A percentile compares a stretch with the other conserved stretches of the same genome.
phyloP scores from a whole-genome alignment of 805 yeast species.

The Naumovozyma castellii region DNA sequence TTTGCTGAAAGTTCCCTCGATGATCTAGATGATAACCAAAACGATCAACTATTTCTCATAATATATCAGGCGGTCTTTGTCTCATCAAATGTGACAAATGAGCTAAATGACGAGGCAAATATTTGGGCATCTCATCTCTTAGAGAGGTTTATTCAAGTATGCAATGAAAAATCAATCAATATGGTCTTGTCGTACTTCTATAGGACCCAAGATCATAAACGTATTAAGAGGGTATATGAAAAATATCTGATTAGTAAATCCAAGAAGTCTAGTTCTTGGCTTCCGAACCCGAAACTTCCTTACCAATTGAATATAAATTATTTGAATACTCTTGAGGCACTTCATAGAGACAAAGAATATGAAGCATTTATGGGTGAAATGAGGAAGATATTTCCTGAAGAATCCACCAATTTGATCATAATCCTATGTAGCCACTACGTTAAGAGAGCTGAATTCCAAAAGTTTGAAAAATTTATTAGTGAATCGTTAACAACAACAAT shows the following conservation, averaged over 20 bases:
- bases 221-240: conserved; percentile 9
- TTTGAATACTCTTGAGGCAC: conserved; percentile 8
- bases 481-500: conserved; percentile 32
- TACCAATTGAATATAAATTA: conserved; percentile 10
- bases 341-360: conserved; percentile 15
- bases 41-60: conserved; percentile 8
- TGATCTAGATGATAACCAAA: conserved; percentile 5
- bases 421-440: conserved; percentile 42
- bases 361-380: conserved; percentile 18
- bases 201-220: conserved; percentile 13
- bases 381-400: conserved; percentile 45
- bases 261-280: neutral
- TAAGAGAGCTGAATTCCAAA: conserved; percentile 22
- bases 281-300: conserved; percentile 7
- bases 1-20: conserved; percentile 2
- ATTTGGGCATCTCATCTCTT: conserved; percentile 22
- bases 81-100: conserved; percentile 1
- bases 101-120: conserved; percentile 2
- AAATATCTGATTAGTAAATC: conserved; percentile 5
- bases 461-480: conserved; percentile 38
- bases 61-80: conserved; percentile 7
- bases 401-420: conserved; percentile 40
- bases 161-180: conserved; percentile 9
- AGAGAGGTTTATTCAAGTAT: conserved; percentile 16
- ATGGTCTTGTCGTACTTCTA: conserved; percentile 8